A percentile compares a stretch with the other conserved stretches of the same genome.
These are phyloP conservation scores for Aspergillus conjunctus DNA, from an alignment of 495 filamentous ascomycete species.

Conservation along the genomic window DNA sequence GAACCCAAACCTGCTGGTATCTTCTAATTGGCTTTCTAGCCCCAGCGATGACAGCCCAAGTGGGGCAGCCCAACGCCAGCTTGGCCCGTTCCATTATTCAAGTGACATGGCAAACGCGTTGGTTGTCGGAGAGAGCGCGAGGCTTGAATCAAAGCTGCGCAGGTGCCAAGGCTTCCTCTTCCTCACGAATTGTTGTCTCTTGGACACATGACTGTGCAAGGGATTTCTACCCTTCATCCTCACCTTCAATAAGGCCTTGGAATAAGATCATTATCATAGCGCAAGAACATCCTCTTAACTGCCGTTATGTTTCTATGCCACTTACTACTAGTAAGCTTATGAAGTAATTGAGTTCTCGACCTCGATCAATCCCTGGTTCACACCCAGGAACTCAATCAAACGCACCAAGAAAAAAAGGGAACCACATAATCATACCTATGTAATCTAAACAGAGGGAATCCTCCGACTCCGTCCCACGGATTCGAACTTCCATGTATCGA, in stretches of 20 bases:
- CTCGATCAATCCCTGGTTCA: background rate
- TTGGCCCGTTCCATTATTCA: constrained; percentile 16
- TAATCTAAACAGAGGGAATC: background rate
- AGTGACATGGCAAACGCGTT: constrained; percentile 28
- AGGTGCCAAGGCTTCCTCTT: background rate
- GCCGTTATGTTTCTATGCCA: background rate
- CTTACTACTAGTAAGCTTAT: too few relatives aligned
- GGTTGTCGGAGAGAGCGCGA: constrained; percentile 7
- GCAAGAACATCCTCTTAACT: background rate
- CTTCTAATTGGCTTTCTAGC: background rate
- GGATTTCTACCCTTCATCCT: too few relatives aligned
- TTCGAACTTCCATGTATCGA: background rate
- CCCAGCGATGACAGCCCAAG: constrained; percentile 20
- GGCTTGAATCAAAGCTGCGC: constrained; percentile 12
- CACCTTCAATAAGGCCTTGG: too few relatives aligned
- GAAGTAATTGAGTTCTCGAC: background rate
- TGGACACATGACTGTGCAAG: background rate
- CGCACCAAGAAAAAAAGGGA: background rate
- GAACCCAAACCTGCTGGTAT: constrained; percentile 10
- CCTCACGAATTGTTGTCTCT: background rate
- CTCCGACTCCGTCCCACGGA: background rate
- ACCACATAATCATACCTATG: background rate
- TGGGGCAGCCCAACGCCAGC: constrained; percentile 21
- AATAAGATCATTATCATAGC: too few relatives aligned
- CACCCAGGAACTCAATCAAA: background rate